These are phyloP conservation scores for Xerophyta viscosa DNA, from an alignment of 106 monocot genomes.

Conservation along the genomic window DNA sequence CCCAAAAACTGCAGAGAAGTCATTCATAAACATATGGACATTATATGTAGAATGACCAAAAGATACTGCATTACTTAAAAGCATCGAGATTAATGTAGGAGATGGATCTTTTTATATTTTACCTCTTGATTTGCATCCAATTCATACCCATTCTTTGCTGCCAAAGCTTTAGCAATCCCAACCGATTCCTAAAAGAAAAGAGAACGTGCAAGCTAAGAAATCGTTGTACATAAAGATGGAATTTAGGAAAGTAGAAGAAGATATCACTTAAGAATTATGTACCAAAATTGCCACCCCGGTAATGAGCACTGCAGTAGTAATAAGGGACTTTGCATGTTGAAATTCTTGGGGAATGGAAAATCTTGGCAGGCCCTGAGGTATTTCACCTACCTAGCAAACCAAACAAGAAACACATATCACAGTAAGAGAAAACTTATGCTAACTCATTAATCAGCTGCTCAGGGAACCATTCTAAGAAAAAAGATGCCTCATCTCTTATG, in stretches of 20 bases:
- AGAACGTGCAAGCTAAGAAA: slow-evolving; percentile 3
- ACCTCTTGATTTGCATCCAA: slow-evolving; percentile 98
- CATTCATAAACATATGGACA: too few relatives aligned
- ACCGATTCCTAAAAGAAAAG: slow-evolving; percentile 74
- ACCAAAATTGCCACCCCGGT: slow-evolving; percentile 99
- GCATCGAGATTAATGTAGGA: too few relatives aligned
- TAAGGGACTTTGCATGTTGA: slow-evolving; percentile 68
- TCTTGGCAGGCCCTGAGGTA: slow-evolving; percentile 90
- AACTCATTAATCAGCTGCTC: too few relatives aligned
- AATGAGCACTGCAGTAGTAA: slow-evolving; percentile 89
- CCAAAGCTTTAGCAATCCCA: slow-evolving; percentile 99
- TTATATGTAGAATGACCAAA: too few relatives aligned
- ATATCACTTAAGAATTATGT: slow-evolving; percentile 7
- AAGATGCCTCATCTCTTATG: too few relatives aligned
- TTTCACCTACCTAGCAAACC: slow-evolving; percentile 78
- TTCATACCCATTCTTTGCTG: slow-evolving; percentile 98
- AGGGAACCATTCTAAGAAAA: too few relatives aligned
- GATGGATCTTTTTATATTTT: slow-evolving; percentile 4
- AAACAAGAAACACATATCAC: background rate
- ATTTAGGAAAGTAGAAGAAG: background rate
- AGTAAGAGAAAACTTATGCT: too few relatives aligned
- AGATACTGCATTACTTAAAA: too few relatives aligned
- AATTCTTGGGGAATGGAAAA: slow-evolving; percentile 84
- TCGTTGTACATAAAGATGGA: slow-evolving; percentile 9
- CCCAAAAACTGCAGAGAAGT: too few relatives aligned